These are phyloP conservation scores for Blastobotrys arbuscula DNA, from an alignment of 1,139 yeast species.

Conservation along the genomic window DNA sequence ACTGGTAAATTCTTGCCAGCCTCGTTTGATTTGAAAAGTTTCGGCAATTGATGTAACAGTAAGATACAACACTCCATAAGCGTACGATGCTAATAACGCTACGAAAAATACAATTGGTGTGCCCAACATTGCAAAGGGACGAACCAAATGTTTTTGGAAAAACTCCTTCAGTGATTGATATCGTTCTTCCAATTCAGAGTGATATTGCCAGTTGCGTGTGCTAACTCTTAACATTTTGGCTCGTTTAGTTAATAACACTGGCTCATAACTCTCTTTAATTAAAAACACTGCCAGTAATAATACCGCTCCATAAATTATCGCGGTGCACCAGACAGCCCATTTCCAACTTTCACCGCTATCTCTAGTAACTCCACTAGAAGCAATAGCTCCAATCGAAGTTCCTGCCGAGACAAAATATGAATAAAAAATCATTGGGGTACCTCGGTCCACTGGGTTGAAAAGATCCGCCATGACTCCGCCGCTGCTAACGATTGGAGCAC, in stretches of 20 bases:
- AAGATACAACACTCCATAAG: conserved; percentile 43
- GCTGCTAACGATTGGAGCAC: conserved; percentile 69
- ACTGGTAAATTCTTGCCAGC: conserved; percentile 40
- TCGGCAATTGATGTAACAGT: conserved; percentile 38
- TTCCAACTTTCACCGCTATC: conserved; percentile 46
- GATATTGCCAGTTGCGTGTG: conserved; percentile 51
- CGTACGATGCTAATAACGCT: conserved; percentile 42
- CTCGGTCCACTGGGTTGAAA: conserved; percentile 55
- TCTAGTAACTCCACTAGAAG: conserved; percentile 58
- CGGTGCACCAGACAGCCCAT: conserved; percentile 57
- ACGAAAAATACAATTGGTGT: conserved; percentile 43
- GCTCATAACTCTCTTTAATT: conserved; percentile 69
- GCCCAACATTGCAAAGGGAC: conserved; percentile 43
- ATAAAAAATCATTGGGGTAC: conserved; percentile 64
- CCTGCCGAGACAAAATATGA: conserved; percentile 71
- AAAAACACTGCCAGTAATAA: conserved; percentile 41
- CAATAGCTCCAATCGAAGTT: conserved; percentile 65
- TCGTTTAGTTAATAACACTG: conserved; percentile 52
- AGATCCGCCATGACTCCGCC: conserved; percentile 76
- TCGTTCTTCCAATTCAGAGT: conserved; percentile 42
- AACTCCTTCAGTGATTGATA: conserved; percentile 37
- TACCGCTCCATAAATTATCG: conserved; percentile 59
- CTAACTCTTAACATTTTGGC: conserved; percentile 52
- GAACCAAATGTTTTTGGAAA: conserved; percentile 35
- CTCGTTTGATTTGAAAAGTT: conserved; percentile 32